Evolutionary conservation across 768 basidiomycete genomes (phyloP), one percentile per base, ranked within the genome.

Genomic region (Hemileccinum impolitum): DNA sequence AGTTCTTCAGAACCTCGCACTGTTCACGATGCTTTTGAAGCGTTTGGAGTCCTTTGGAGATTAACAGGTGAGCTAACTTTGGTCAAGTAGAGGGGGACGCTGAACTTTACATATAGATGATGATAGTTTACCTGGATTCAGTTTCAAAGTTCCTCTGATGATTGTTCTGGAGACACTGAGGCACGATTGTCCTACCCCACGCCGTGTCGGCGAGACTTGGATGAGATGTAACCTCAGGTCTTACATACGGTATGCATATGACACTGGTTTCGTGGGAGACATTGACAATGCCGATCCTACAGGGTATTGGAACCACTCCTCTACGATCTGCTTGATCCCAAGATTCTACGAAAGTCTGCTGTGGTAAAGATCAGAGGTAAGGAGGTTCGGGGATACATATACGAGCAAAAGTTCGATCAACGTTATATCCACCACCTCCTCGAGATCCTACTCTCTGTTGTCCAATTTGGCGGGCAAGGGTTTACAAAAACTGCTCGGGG

Each of bases 201-300:
- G 87, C 23, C 79, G 92, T 11, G 75, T 89, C 28, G 90, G 90
- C 13, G 95, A 98, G 66, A 93, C 93, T 0, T 99, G 96, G 96
- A 93, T 99, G 87, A 80, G 94, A 23, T 93, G 91, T 61, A 92
- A 84, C 59, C 75, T 97, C 26, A 90, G 87, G 64, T 94, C 93
- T 2, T 95, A 95, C 64, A 73, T 93, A 50, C 81, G 94, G 93
- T 94, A 67, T 31, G 46, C 12, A 17, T 37, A 2, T 3, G 9
- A 23, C 11, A 25, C n/a, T 44, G 15, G 21, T 48, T 17, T 25
- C 19, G 37, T 21, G 15, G 21, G 35, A 10, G 15, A 26, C 3
- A 30, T 45, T 63, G 35, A 53, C 9, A 4, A 25, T 26, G 17
- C 9, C 8, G 18, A 19, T 44, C n/a, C 13, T 42, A 26, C 61